These are phyloP conservation scores for Penicillium sp. DNA, from an alignment of 2,329 filamentous ascomycete species.

Conservation along the genomic window DNA sequence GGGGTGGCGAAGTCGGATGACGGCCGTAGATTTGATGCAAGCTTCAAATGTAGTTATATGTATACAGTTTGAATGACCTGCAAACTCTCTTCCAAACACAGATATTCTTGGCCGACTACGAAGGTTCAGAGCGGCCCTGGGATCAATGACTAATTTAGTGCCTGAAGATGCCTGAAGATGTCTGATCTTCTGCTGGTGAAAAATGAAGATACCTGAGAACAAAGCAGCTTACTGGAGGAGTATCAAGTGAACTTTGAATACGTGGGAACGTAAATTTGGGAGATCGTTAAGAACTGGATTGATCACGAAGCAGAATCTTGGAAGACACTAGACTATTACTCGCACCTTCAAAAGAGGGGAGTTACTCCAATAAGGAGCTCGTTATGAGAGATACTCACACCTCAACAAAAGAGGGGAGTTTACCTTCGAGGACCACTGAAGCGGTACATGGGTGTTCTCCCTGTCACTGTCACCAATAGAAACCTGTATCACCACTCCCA, in stretches of 20 bases:
- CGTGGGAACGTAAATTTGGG: background rate
- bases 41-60: background rate
- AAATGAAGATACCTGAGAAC: background rate
- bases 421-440: conserved; percentile 1
- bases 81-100: background rate
- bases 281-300: background rate
- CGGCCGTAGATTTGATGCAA: background rate
- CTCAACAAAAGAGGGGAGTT: background rate
- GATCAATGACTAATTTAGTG: background rate
- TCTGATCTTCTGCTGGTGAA: too few relatives aligned
- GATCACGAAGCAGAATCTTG: background rate
- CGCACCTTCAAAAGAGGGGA: background rate
- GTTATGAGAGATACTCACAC: background rate
- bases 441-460: conserved; percentile 1
- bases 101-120: background rate
- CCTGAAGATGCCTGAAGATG: background rate
- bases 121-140: background rate
- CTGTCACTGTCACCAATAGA: conserved; percentile 1
- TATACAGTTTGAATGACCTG: background rate
- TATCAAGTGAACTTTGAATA: background rate
- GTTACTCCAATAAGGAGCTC: background rate
- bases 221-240: background rate
- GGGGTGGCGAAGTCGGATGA: background rate
- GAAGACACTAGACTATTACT: background rate
- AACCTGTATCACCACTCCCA: conserved; percentile 3